phyloP scores from a whole-genome alignment of 2,329 filamentous ascomycete genomes.

The Aspergillus cejpii region DNA sequence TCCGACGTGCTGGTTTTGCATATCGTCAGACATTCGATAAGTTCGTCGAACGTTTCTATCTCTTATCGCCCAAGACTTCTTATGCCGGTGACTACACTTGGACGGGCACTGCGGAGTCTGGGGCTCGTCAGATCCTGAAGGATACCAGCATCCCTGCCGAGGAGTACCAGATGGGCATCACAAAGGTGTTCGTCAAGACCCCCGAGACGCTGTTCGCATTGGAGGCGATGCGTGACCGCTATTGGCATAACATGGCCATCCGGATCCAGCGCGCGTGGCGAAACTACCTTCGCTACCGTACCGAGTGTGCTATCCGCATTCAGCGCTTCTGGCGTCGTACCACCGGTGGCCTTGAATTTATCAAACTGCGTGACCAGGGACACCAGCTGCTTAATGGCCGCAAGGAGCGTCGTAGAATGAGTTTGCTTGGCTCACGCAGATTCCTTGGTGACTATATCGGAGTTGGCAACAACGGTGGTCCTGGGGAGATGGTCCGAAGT shows the following conservation, averaged over 20 bases:
- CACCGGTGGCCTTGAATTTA: slow-evolving; percentile 79
- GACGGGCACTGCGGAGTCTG: slow-evolving; percentile 79
- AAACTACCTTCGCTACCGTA: slow-evolving; percentile 86
- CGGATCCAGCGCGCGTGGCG: slow-evolving; percentile 96
- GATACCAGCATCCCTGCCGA: slow-evolving; percentile 93
- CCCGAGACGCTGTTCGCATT: slow-evolving; percentile 94
- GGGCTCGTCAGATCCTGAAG: slow-evolving; percentile 85
- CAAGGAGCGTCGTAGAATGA: slow-evolving; percentile 88
- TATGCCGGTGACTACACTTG: slow-evolving; percentile 98
- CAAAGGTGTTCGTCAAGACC: slow-evolving; percentile 96
- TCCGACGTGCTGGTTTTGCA: slow-evolving; percentile 90
- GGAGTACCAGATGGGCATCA: slow-evolving; percentile 94
- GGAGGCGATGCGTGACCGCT: slow-evolving; percentile 94
- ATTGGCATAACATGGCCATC: slow-evolving; percentile 99
- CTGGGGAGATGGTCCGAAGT: slow-evolving; percentile 71
- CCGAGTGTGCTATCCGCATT: slow-evolving; percentile 86
- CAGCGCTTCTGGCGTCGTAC: slow-evolving; percentile 95
- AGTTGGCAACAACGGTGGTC: slow-evolving; percentile 70
- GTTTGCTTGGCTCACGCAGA: slow-evolving; percentile 79
- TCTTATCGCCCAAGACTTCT: slow-evolving; percentile 86
- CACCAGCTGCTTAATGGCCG: slow-evolving; percentile 72
- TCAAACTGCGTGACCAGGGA: slow-evolving; percentile 81
- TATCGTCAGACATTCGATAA: slow-evolving; percentile 97
- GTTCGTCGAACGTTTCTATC: slow-evolving; percentile 94
- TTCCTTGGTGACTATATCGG: slow-evolving; percentile 95